A percentile compares a stretch with the other conserved stretches of the same genome.
These are phyloP conservation scores for Aspergillus ustus DNA, from an alignment of 2,329 filamentous ascomycete species.

Conservation along the genomic window DNA sequence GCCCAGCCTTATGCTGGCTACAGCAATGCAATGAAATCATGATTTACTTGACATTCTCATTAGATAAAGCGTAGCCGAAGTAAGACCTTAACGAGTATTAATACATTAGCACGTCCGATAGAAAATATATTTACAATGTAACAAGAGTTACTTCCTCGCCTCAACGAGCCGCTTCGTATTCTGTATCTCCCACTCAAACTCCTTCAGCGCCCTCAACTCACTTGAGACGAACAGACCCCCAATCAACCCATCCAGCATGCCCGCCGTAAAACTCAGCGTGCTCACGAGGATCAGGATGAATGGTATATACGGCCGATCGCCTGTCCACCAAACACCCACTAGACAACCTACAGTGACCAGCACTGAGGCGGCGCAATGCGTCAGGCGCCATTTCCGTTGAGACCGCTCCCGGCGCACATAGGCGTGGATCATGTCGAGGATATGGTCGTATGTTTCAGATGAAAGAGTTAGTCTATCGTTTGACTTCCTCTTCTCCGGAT, in stretches of 20 bases:
- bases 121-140: background rate
- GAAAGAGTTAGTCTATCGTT: constrained; percentile 38
- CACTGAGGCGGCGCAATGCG: constrained; percentile 74
- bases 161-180: constrained; percentile 56
- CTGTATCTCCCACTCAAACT: constrained; percentile 91
- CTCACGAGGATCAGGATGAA: constrained; percentile 82
- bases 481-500: constrained; percentile 1
- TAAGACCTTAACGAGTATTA: background rate
- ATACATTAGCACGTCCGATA: background rate
- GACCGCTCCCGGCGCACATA: constrained; percentile 73
- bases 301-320: constrained; percentile 67
- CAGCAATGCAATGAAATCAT: background rate
- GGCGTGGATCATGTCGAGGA: constrained; percentile 69
- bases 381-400: constrained; percentile 72
- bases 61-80: background rate
- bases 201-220: constrained; percentile 79
- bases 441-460: constrained; percentile 68
- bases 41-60: background rate
- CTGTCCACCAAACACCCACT: constrained; percentile 82
- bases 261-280: constrained; percentile 75
- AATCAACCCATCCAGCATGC: constrained; percentile 82
- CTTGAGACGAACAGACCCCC: constrained; percentile 83
- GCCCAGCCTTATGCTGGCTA: background rate
- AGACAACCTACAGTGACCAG: constrained; percentile 73
- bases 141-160: background rate